These are phyloP conservation scores for Ceratobasidium sp. DNA, from an alignment of 1,284 basidiomycete genomes.

Conservation along the genomic window DNA sequence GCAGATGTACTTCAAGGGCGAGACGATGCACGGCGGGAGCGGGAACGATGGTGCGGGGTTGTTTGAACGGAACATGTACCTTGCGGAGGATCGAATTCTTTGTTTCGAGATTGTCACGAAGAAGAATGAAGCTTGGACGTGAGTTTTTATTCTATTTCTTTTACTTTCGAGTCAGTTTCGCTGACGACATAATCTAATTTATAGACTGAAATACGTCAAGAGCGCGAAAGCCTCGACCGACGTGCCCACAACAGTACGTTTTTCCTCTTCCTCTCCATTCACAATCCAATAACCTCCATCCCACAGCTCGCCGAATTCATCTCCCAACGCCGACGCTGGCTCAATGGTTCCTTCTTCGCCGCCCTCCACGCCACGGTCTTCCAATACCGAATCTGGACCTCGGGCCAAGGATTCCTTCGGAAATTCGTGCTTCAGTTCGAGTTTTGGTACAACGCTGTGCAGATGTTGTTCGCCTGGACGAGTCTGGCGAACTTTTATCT, in stretches of 20 bases:
- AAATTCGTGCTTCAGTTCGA: conserved; percentile 86
- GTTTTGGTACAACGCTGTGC: conserved; percentile 81
- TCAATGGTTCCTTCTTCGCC: conserved; percentile 90
- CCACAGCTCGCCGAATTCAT: conserved; percentile 85
- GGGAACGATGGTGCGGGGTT: conserved; percentile 72
- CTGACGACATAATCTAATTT: conserved; percentile 14
- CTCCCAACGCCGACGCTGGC: conserved; percentile 90
- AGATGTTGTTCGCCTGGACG: conserved; percentile 85
- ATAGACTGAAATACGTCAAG: conserved; percentile 90
- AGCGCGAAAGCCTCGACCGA: conserved; percentile 91
- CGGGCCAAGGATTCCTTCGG: conserved; percentile 89
- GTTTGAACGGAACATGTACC: conserved; percentile 67
- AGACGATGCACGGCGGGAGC: conserved; percentile 80
- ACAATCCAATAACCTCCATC: conserved; percentile 33
- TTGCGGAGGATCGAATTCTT: conserved; percentile 93
- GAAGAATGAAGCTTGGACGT: conserved; percentile 85
- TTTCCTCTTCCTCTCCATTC: not conserved
- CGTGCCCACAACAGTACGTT: conserved; percentile 78
- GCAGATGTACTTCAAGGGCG: conserved; percentile 64
- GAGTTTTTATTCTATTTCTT: conserved; percentile 55
- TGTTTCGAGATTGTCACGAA: conserved; percentile 99
- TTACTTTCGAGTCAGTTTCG: conserved; percentile 30
- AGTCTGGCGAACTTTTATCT: conserved; percentile 86
- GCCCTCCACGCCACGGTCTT: conserved; percentile 88
- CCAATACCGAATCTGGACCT: conserved; percentile 89